Percentiles rank a stretch among this genome's conserved stretches.
Evolutionary conservation across 2,329 filamentous ascomycete species (phyloP).

Genomic region (Penicillium italicum): DNA sequence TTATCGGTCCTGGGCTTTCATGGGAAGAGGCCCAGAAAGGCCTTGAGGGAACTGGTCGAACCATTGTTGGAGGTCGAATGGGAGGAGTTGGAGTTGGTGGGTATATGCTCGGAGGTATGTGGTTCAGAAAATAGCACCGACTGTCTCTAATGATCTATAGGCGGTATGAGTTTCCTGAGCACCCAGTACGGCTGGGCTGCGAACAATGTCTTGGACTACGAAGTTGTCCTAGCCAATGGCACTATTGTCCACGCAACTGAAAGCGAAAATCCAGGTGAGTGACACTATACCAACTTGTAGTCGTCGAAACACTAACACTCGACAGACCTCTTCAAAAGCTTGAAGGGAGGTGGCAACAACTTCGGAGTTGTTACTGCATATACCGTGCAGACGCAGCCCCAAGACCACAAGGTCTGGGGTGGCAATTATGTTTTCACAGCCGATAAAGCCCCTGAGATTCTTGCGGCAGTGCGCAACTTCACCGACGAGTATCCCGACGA

Average conservation of each 20-base stretch:
- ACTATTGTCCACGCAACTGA: constrained; percentile 43
- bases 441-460: constrained; percentile 36
- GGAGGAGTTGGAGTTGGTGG: constrained; percentile 50
- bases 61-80: constrained; percentile 46
- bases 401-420: constrained; percentile 44
- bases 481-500: constrained; percentile 52
- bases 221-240: constrained; percentile 49
- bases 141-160: constrained; percentile 18
- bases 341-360: constrained; percentile 46
- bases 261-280: constrained; percentile 32
- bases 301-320: background rate
- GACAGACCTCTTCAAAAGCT: constrained; percentile 40
- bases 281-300: too few species aligned
- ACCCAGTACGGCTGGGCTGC: constrained; percentile 50
- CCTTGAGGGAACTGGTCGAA: constrained; percentile 30
- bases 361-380: constrained; percentile 46
- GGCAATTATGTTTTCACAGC: constrained; percentile 44
- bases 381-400: constrained; percentile 33
- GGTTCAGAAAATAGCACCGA: background rate
- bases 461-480: constrained; percentile 35
- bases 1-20: constrained; percentile 36
- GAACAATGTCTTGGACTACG: constrained; percentile 47
- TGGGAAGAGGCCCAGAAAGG: constrained; percentile 36
- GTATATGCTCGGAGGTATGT: constrained; percentile 45
- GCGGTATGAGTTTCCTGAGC: constrained; percentile 49